Percentiles rank a stretch among this genome's conserved stretches.
Conservation (phyloP, 306 rosid genomes). For the Pterocarpus santalinus region DNA sequence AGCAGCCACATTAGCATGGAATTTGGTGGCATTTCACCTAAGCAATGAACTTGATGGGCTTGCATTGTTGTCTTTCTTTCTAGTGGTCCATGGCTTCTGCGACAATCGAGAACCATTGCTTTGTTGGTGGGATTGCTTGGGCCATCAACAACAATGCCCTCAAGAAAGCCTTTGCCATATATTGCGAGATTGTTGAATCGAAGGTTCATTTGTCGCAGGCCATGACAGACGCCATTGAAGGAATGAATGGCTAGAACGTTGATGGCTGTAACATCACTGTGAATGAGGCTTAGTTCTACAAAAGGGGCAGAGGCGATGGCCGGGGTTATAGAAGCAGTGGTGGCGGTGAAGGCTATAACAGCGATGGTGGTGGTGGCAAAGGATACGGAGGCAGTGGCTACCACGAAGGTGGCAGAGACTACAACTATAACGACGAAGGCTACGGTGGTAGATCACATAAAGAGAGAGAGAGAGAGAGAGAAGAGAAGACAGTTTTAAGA, state of each 20-base stretch:
- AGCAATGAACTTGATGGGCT: too few species aligned
- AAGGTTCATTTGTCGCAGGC: constrained; percentile 94
- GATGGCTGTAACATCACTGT: constrained; percentile 95
- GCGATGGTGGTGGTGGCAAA: constrained; percentile 55
- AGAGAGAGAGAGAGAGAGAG: too few species aligned
- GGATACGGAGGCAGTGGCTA: constrained; percentile 45
- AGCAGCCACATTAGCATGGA: too few species aligned
- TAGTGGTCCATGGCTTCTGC: too few species aligned
- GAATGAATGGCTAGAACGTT: constrained; percentile 82
- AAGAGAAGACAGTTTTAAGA: too few species aligned
- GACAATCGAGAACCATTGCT: too few species aligned
- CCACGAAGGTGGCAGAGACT: constrained; percentile 27
- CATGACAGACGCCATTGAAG: constrained; percentile 85
- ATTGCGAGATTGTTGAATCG: constrained; percentile 87
- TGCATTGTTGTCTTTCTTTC: too few species aligned
- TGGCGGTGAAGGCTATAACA: constrained; percentile 41
- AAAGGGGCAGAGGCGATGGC: constrained; percentile 63
- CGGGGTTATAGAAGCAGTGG: constrained; percentile 46
- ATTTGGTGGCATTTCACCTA: too few species aligned
- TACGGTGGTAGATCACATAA: constrained; percentile 8
- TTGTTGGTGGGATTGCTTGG: too few species aligned
- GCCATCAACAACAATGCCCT: constrained; percentile 85
- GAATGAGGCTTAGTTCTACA: constrained; percentile 88
- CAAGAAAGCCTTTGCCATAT: constrained; percentile 71
- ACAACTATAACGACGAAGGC: constrained; percentile 25